Base-by-base conservation (phyloP, 2,329 filamentous ascomycete species). In the Alternaria triticina region DNA sequence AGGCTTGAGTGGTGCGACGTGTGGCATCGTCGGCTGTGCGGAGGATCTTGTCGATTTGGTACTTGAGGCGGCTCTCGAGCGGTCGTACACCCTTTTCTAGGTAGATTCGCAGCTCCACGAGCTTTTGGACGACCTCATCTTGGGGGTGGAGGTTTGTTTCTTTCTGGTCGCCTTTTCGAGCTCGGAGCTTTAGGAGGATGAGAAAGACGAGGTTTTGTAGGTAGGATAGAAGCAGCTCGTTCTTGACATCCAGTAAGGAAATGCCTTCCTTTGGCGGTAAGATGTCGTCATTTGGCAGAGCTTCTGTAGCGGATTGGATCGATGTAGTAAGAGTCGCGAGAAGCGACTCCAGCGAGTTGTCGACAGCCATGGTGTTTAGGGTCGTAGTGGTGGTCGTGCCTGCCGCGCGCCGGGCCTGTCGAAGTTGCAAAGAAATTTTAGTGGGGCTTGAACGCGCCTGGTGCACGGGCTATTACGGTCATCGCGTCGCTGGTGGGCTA, bases 141-240 rank as follows among this genome's bases (percentile, higher is more conserved):
- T 89, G 85, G 1, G 90, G 80, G 0, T 84, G 81, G 5, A 79
- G 70, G 9, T 74, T 65, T 1, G 83, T 77, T 7, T 74, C 71
- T 52, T 82, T 75, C 20, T 73, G 73, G 3, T 74, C 71, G 5
- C 67, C 46, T 61, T 66, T 68, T 9, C 69, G 80, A 72, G 70
- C 82, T 70, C 71, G 89, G 20, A 98, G 81, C 75, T 96, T 95
- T 40, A 96, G 81, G 2, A 97, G 83, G 47, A 97, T 91, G 44
- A 97, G 83, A 71, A 97, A 97, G 47, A 96, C 92, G 5, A 98
- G 88, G 74, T 97, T 96, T 75, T 99, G 95, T 0, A 99, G 86
- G 81, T 99, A 99, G 5, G 95, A 95, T 43, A 99, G 89, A 17
- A 99, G 89, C n/a, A 99, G 86, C 78, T 99, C 96, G 81, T 96